phyloP scores from a whole-genome alignment of 345 rosid species.

The Gynandropsis gynandra region DNA sequence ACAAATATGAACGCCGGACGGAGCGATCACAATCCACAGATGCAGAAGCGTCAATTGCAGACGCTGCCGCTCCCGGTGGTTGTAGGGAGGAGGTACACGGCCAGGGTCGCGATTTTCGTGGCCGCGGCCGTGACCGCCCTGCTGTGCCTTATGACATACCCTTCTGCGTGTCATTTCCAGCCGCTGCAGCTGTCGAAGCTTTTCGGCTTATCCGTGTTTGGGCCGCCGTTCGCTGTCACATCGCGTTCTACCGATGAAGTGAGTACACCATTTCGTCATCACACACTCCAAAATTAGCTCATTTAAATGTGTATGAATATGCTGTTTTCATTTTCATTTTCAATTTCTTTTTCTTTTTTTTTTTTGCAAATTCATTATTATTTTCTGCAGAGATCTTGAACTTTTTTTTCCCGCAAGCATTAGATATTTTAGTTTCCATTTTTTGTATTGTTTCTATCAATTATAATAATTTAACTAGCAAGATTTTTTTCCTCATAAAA shows the following conservation, averaged over 20 bases:
- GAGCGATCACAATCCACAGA: conserved; percentile 6
- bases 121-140: neutral
- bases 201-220: neutral
- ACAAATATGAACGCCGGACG: conserved; percentile 23
- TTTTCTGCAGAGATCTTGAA: too few species aligned
- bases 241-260: too few species aligned
- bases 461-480: too few species aligned
- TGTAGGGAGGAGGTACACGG: neutral
- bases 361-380: too few species aligned
- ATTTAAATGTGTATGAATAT: neutral
- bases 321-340: too few species aligned
- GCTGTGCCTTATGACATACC: neutral
- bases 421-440: too few species aligned
- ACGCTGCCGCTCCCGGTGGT: too few species aligned
- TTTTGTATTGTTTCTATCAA: too few species aligned
- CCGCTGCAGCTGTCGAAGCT: neutral
- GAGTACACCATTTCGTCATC: neutral
- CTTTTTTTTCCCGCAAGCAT: too few species aligned
- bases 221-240: neutral
- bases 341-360: too few species aligned
- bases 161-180: neutral
- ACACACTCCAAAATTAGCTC: neutral
- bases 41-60: neutral
- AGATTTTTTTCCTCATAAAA: too few species aligned
- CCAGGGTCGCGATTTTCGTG: neutral